phyloP scores from a whole-genome alignment of 768 basidiomycete species.

The Zangia roseola region DNA sequence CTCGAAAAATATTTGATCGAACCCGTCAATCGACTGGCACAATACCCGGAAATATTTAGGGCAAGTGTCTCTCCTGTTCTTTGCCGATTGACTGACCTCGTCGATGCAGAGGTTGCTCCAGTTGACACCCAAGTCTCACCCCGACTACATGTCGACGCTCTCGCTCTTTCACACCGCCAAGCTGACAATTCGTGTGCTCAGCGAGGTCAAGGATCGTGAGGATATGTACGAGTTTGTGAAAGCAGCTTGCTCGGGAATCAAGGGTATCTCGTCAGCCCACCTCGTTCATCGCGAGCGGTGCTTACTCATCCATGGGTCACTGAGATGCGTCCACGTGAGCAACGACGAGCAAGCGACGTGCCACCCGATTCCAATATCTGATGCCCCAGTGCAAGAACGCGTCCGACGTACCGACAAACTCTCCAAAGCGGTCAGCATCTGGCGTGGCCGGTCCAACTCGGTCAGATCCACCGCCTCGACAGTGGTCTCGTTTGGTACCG shows the following conservation, averaged over 20 bases:
- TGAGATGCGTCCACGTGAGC: constrained; percentile 43
- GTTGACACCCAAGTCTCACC: constrained; percentile 65
- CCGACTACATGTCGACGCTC: constrained; percentile 68
- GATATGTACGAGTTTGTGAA: constrained; percentile 82
- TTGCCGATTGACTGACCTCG: constrained; percentile 4
- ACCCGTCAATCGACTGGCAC: constrained; percentile 69
- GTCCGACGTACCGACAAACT: constrained; percentile 25
- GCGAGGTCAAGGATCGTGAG: constrained; percentile 82
- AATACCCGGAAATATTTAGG: constrained; percentile 71
- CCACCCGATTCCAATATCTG: no score
- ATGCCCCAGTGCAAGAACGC: background rate
- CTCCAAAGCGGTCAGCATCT: constrained; percentile 43
- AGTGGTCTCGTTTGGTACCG: constrained; percentile 26
- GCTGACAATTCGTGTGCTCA: constrained; percentile 71
- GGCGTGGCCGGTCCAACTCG: constrained; percentile 48
- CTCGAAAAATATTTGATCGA: constrained; percentile 70
- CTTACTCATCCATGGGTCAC: constrained; percentile 64
- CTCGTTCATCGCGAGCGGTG: constrained; percentile 74
- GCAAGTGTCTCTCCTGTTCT: constrained; percentile 42
- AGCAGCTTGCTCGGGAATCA: constrained; percentile 54
- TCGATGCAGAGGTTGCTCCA: constrained; percentile 60
- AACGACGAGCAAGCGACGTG: constrained; percentile 24
- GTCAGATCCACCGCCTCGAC: constrained; percentile 27
- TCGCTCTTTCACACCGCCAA: constrained; percentile 66
- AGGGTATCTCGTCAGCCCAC: constrained; percentile 50